Evolutionary conservation across 1,139 yeast species (phyloP).

Genomic region (Pichia sp.): DNA sequence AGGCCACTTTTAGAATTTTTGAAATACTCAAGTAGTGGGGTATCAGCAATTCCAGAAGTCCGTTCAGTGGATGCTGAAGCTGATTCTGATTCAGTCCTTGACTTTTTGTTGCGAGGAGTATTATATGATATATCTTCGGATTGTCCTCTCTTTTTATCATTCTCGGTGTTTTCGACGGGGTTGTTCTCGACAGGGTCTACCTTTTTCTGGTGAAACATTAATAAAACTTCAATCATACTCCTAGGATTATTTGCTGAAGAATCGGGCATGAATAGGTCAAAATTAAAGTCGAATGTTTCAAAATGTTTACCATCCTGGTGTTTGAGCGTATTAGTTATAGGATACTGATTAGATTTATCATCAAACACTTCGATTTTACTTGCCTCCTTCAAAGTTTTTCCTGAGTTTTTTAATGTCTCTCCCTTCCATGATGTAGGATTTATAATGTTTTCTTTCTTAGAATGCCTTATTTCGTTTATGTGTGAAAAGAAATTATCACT

Average conservation of each 20-base stretch:
- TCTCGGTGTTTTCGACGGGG: background rate
- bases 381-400: conserved; percentile 17
- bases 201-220: conserved; percentile 5
- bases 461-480: conserved; percentile 46
- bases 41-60: conserved; percentile 11
- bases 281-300: conserved; percentile 61
- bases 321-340: conserved; percentile 41
- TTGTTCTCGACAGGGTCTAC: background rate
- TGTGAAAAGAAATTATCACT: conserved; percentile 19
- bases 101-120: conserved; percentile 14
- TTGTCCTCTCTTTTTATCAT: background rate
- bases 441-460: conserved; percentile 63
- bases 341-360: conserved; percentile 23
- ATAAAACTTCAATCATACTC: conserved; percentile 15
- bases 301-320: conserved; percentile 52
- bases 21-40: conserved; percentile 17
- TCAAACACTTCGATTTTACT: conserved; percentile 23
- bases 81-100: background rate
- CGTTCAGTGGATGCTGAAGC: background rate
- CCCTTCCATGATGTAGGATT: conserved; percentile 67
- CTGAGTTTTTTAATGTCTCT: conserved; percentile 39
- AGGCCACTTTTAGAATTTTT: conserved; percentile 11
- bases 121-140: background rate
- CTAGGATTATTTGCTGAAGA: conserved; percentile 24
- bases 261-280: conserved; percentile 47